Evolutionary conservation across 2,329 filamentous ascomycete genomes (phyloP), one percentile per base, ranked within the genome.

Genomic region (Xylariaceae sp.): DNA sequence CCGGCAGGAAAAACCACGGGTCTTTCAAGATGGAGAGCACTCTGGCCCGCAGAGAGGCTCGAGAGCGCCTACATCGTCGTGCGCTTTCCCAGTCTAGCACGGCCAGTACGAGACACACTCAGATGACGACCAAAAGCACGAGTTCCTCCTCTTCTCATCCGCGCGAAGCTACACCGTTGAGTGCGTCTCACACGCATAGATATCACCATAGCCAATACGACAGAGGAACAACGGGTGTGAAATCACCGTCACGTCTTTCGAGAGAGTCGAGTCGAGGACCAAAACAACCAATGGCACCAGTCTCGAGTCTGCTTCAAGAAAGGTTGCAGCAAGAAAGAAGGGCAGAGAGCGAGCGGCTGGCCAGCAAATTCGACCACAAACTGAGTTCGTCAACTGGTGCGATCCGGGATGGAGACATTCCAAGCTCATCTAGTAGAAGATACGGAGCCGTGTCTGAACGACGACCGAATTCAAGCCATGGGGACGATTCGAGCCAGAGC

Each of bases 231-330:
- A 62, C 61, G 24, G 72, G 70, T 6, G 74, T 76, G 9, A 74
- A 76, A 23, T 71, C 76, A 1, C 69, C 69, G 3, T 75, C 78
- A 1, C 73, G 74, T 51, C 61, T 79, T n/a, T 76, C 77, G 9
- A 72, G 76, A 61, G 75, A 79, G 56, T 69, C 74, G 16, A 75
- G 74, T 34, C 71, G 73, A 26, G 80, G 83, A 17, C 70, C 74
- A 3, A 74, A 75, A 14, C 76, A 74, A 39, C 69, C 71, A 23
- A 61, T 71, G 3, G 67, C 68, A 1, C 74, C 75, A 0, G 71
- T 80, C 12, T 86, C 83, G 0, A 78, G 73, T 14, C 81, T 84
- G 47, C 73, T 86, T 2, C 83, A 84, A 43, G 82, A 85, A 65
- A 80, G 77, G 59, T 71, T 86, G n/a, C 77, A 80, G 44, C 78